A percentile compares a stretch with the other conserved stretches of the same genome.
Conservation (phyloP, 441 rosid species). For the Adansonia gregorii region DNA sequence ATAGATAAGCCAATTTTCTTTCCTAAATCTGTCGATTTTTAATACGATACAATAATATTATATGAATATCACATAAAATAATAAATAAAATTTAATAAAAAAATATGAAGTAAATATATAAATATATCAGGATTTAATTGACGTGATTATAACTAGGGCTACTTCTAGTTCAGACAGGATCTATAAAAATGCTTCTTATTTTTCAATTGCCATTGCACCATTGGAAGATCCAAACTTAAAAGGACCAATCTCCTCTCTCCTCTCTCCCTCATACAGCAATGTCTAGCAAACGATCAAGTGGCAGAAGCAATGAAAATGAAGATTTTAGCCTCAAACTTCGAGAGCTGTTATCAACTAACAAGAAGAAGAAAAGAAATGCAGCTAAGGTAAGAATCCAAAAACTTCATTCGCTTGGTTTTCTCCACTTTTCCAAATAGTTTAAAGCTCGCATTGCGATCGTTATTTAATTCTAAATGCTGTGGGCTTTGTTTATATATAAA, state of each 20-base stretch:
- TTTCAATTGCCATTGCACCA: neutral
- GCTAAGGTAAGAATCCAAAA: neutral
- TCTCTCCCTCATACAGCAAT: neutral
- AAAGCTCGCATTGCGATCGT: neutral
- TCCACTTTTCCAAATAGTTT: neutral
- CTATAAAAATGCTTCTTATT: slow-evolving; percentile 6
- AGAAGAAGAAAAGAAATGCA: slow-evolving; percentile 19
- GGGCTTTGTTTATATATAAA: neutral
- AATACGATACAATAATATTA: no score
- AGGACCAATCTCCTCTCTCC: neutral
- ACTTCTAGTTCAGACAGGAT: neutral
- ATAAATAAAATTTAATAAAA: no score
- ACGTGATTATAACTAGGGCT: no score
- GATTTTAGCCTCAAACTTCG: slow-evolving; percentile 21
- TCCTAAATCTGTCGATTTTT: no score
- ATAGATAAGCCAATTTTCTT: no score
- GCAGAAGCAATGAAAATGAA: neutral
- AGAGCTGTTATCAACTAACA: slow-evolving; percentile 9
- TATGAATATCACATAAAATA: no score
- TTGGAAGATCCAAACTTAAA: neutral
- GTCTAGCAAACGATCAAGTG: slow-evolving; percentile 26
- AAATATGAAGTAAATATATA: no score
- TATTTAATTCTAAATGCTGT: neutral
- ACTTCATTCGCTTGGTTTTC: neutral
- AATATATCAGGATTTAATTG: no score